Evolutionary conservation across 257 asterid genomes (phyloP), one percentile per base, ranked within the genome.

Genomic region (Catharanthus roseus): DNA sequence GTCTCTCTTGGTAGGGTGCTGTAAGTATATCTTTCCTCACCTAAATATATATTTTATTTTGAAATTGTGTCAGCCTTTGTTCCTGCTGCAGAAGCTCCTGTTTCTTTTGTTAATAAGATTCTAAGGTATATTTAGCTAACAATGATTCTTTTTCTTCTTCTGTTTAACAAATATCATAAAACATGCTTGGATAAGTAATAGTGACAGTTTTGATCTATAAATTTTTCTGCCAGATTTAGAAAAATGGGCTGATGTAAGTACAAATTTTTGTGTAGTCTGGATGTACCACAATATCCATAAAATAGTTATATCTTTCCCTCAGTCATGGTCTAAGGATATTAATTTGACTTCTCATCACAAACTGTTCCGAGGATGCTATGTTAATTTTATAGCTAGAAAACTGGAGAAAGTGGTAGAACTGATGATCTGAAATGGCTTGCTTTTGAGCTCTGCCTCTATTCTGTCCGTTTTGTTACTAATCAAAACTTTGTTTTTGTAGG

Each of bases 401-500:
- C n/a, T n/a, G 38, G 26, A 39, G 71, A 29, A 28, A 29, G 31
- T 64, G 44, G 9, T 65, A 39, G 56, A 26, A 5, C 38, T 49
- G 24, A 50, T n/a, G 12, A 42, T 26, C 26, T 53, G 34, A 60
- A 33, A 26, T 51, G 54, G 69, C 23, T 33, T 63, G 47, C 38
- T n/a, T 12, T 34, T 50, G 31, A 39, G n/a, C 41, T 51, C 13
- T 50, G 16, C 31, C 31, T 49, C 47, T 29, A 33, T 31, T 28
- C 47, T n/a, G 53, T 29, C 65, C 42, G 54, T 8, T 68, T 38
- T 56, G 53, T 21, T 39, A 61, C 21, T 34, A 23, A 60, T n/a
- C 65, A 29, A 39, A 75, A 19, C 77, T 70, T 47, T 78, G 42
- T 54, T 75, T 75, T 77, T 81, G 81, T 86, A 93, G 99, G 89